These are phyloP conservation scores for Penstemon newberryi DNA, from an alignment of 257 asterid species.

Conservation along the genomic window DNA sequence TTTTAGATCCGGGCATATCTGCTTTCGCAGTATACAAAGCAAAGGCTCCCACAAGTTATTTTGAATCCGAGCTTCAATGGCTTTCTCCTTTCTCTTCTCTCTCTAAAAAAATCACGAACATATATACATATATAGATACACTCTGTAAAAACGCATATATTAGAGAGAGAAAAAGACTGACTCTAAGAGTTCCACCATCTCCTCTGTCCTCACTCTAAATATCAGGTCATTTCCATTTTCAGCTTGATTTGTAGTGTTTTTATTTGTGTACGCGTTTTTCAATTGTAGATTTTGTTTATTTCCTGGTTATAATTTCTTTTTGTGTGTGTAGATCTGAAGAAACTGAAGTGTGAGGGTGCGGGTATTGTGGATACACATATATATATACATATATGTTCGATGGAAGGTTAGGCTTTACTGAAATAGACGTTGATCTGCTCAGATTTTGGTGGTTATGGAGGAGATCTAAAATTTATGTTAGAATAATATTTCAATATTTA, in stretches of 20 bases:
- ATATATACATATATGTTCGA: slow-evolving; percentile 30
- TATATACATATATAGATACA: not conserved
- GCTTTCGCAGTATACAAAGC: slow-evolving; percentile 13
- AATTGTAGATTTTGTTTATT: slow-evolving; percentile 12
- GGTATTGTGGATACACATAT: slow-evolving; percentile 30
- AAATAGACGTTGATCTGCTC: slow-evolving; percentile 35
- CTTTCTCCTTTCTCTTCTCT: not conserved
- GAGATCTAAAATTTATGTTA: slow-evolving; percentile 37
- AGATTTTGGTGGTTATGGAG: slow-evolving; percentile 57
- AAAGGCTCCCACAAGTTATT: slow-evolving; percentile 2
- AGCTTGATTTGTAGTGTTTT: not conserved
- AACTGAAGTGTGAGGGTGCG: slow-evolving; percentile 38
- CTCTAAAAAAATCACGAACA: slow-evolving; percentile 11
- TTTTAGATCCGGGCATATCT: slow-evolving; percentile 37
- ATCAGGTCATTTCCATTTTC: slow-evolving; percentile 29
- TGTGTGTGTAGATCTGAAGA: slow-evolving; percentile 62
- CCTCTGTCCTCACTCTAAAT: slow-evolving; percentile 13
- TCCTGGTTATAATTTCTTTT: slow-evolving; percentile 14
- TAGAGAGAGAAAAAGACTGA: not conserved
- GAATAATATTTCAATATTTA: not conserved
- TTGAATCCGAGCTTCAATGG: not conserved
- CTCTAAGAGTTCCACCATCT: not conserved
- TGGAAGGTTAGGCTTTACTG: slow-evolving; percentile 32
- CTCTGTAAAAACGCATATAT: not conserved
- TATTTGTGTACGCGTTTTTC: slow-evolving; percentile 19